These are phyloP conservation scores for Magnaporthiopsis rhizophila DNA, from an alignment of 2,329 filamentous ascomycete genomes.

Conservation along the genomic window DNA sequence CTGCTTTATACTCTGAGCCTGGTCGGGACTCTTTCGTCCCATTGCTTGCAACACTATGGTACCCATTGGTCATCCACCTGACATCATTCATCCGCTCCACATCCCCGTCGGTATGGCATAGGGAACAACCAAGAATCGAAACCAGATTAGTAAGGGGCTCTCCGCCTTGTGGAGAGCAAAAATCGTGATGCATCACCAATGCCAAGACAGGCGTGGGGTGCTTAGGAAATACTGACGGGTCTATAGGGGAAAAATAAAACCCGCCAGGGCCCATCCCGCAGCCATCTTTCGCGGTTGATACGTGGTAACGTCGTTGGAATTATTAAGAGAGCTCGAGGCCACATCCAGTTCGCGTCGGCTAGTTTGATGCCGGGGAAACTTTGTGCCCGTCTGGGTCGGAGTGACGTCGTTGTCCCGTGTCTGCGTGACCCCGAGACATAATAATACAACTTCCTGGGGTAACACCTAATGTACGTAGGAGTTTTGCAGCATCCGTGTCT, in stretches of 20 bases:
- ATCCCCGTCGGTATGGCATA: too few relatives aligned
- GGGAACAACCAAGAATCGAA: not conserved
- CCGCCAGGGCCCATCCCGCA: not conserved
- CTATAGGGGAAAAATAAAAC: not conserved
- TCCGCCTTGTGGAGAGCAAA: not conserved
- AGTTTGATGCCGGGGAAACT: too few relatives aligned
- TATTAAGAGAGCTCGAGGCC: too few relatives aligned
- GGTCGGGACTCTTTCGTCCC: not conserved
- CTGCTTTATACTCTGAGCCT: not conserved
- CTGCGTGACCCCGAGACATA: too few relatives aligned
- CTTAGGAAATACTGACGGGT: too few relatives aligned
- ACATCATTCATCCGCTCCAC: not conserved
- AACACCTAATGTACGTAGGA: too few relatives aligned
- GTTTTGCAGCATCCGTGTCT: too few relatives aligned
- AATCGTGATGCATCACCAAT: not conserved
- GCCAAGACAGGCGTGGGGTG: too few relatives aligned
- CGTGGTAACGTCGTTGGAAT: not conserved
- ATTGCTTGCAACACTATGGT: not conserved
- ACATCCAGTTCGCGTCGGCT: too few relatives aligned
- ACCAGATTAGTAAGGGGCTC: not conserved
- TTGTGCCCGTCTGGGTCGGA: too few relatives aligned
- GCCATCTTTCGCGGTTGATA: not conserved
- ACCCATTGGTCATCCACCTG: not conserved
- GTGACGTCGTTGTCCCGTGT: too few relatives aligned
- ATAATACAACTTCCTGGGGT: too few relatives aligned